These are phyloP conservation scores for Oryza glumipatula DNA, from an alignment of 176 grass and related monocot species.

Conservation along the genomic window DNA sequence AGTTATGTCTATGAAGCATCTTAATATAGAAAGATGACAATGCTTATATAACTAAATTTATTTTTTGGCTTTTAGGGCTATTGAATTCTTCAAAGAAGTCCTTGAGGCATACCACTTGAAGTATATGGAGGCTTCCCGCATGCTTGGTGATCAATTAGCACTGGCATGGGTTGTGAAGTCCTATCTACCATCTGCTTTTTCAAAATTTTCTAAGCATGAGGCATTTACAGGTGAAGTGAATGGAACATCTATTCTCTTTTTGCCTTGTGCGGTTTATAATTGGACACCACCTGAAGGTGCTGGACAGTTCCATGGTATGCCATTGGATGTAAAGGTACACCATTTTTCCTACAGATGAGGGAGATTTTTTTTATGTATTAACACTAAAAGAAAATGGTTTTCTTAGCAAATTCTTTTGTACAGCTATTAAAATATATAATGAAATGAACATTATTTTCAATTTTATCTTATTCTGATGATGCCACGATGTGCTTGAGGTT, in stretches of 20 bases:
- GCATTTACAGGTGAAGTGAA: constrained; percentile 72
- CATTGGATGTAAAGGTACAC: constrained; percentile 91
- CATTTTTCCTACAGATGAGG: constrained; percentile 22
- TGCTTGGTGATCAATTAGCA: constrained; percentile 92
- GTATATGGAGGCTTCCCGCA: constrained; percentile 65
- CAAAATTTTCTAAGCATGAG: constrained; percentile 71
- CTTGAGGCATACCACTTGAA: constrained; percentile 68
- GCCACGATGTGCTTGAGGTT: neutral
- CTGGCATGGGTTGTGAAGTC: constrained; percentile 88
- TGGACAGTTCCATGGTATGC: constrained; percentile 96
- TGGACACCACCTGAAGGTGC: constrained; percentile 93
- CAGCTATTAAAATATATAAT: too few relatives aligned
- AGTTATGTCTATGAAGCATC: constrained; percentile 23
- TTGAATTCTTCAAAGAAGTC: constrained; percentile 73
- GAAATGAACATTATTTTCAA: neutral
- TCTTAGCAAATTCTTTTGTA: neutral
- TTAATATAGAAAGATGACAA: neutral
- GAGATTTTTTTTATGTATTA: constrained; percentile 1
- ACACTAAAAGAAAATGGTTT: neutral
- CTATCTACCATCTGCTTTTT: constrained; percentile 61
- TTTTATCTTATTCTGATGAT: neutral
- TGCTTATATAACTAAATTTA: neutral
- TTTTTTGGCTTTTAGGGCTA: constrained; percentile 54
- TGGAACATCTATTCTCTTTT: constrained; percentile 73
- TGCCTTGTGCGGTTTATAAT: constrained; percentile 92